Evolutionary conservation across 192 early-diverging fungal species (phyloP), one percentile per base, ranked within the genome.

Genomic region (Neocallimastix lanati): DNA sequence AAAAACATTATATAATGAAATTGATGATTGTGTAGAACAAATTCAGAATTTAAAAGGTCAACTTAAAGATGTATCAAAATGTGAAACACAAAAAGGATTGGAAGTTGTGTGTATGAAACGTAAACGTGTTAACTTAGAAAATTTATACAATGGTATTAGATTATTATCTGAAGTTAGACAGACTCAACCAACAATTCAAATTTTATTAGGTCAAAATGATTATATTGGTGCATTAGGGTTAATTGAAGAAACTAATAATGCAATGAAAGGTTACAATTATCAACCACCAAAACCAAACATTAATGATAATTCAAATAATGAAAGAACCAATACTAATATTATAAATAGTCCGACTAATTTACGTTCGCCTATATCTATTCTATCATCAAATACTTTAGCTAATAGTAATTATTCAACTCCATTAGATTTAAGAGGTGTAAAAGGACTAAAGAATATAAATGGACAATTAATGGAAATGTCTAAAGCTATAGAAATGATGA

Each of bases 1-100:
- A 38, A 93, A 98, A 84, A 93, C 92, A 16, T 85, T 99, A 50
- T 94, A 99, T 83, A 88, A 91, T 1, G 96, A 99, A 81, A 98
- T 96, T 0, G 85, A 94, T 76, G 87, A 91, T 18, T 98, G 96
- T 82, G 92, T 99, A 13, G 85, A 86, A 0, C 91, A 99, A 80
- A 98, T 99, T 33, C 86, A 95, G 78, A 87, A 84, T 0, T 86
- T 98, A 77, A 88, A 94, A 16, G 83, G 85, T 28, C 90, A 92
- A 77, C 84, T 99, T 82, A 86, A 85, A 13, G 80, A 82, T 50
- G 88, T 90, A 13, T 83, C 93, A 9, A 80, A 88, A 29, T 84
- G 87, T 4, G 92, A 91, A 82, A 92, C 92, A 30, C 84, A 89
- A 77, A 91, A 94, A 40, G 95, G 95, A 1, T 83, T 97, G 16